phyloP scores from a whole-genome alignment of 176 grass and related monocot species.

The Hordeum marinum region DNA sequence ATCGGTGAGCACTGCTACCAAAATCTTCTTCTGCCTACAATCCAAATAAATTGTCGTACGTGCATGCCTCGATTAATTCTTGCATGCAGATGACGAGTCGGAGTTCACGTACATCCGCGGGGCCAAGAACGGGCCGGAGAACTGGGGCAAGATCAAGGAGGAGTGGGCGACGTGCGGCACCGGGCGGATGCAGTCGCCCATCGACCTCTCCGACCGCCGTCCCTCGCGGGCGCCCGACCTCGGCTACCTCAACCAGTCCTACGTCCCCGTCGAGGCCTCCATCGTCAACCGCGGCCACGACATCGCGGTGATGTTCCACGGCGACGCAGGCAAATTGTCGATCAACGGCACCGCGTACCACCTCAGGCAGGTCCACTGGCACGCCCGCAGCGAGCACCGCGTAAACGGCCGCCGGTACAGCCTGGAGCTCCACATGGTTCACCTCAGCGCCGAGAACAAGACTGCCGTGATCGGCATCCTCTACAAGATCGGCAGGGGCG shows the following conservation, averaged over 20 bases:
- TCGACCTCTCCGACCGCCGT: conserved; percentile 46
- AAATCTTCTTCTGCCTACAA: no score
- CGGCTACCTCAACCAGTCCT: conserved; percentile 41
- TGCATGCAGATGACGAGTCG: conserved; percentile 37
- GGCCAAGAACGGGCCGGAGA: conserved; percentile 36
- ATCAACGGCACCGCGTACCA: conserved; percentile 55
- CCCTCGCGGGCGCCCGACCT: conserved; percentile 8
- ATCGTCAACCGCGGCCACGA: conserved; percentile 70
- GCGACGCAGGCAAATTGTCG: conserved; percentile 40
- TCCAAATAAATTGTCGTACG: no score
- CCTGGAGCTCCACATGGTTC: conserved; percentile 77
- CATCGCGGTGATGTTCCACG: conserved; percentile 39
- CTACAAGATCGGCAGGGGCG: conserved; percentile 27
- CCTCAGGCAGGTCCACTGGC: conserved; percentile 67
- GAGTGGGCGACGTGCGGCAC: conserved; percentile 53
- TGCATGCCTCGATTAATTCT: not conserved
- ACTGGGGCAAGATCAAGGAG: conserved; percentile 52
- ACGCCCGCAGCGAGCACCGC: conserved; percentile 67
- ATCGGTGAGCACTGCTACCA: not conserved
- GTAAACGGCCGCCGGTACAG: conserved; percentile 42
- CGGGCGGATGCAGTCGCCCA: conserved; percentile 61
- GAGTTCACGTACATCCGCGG: conserved; percentile 47
- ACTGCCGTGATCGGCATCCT: conserved; percentile 52
- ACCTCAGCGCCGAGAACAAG: conserved; percentile 35
- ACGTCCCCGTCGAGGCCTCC: conserved; percentile 33